Evolutionary conservation across 257 asterid species (phyloP).

Genomic region (Ballota nigra): DNA sequence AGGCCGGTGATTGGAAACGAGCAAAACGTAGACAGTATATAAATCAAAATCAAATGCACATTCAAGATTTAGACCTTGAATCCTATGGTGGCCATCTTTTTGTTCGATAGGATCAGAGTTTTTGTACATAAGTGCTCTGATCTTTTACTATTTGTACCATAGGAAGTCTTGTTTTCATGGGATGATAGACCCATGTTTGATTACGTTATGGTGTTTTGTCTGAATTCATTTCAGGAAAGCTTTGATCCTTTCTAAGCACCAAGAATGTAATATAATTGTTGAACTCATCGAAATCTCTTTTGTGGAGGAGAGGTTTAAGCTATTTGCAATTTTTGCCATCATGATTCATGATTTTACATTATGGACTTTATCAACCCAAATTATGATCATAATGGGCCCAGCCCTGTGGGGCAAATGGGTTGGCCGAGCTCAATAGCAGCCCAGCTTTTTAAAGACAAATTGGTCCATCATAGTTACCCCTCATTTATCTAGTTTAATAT

Average conservation of each 20-base stretch:
- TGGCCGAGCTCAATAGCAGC: background rate
- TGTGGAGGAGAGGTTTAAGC: background rate
- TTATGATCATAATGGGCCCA: background rate
- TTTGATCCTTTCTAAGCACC: background rate
- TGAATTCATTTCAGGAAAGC: background rate
- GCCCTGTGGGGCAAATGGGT: background rate
- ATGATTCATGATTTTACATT: background rate
- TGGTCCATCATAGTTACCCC: background rate
- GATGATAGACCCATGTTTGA: too few species aligned
- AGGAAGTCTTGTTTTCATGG: background rate
- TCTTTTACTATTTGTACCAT: background rate
- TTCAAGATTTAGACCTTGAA: slow-evolving; percentile 1
- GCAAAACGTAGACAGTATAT: slow-evolving; percentile 11
- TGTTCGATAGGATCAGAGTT: slow-evolving; percentile 23
- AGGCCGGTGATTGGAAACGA: background rate
- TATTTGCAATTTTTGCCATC: background rate
- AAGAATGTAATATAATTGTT: background rate
- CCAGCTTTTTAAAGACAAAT: background rate
- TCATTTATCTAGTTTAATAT: too few species aligned
- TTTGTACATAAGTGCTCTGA: slow-evolving; percentile 29
- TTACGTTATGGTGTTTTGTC: background rate
- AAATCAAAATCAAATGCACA: background rate
- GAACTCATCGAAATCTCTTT: background rate
- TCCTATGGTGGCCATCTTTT: slow-evolving; percentile 9
- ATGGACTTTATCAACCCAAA: background rate